Percentiles rank a stretch among this genome's conserved stretches.
phyloP scores from a whole-genome alignment of 257 asterid genomes.

The Solanum sitiens region DNA sequence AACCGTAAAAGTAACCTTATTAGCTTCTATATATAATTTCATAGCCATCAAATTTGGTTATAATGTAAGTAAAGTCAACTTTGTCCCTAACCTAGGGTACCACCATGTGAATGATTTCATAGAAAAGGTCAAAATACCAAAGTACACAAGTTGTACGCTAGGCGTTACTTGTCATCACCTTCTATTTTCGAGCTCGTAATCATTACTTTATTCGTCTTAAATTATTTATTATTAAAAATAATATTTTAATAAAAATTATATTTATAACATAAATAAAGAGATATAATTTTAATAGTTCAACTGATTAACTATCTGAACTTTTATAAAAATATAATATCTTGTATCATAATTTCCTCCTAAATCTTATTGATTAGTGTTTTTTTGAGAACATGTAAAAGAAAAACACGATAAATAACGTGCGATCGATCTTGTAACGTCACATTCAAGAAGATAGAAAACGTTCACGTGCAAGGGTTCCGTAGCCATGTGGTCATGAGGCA shows the following conservation, averaged over 20 bases:
- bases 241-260: too few species aligned
- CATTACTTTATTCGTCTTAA: background rate
- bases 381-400: background rate
- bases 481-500: background rate
- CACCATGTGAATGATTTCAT: background rate
- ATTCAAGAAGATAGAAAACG: background rate
- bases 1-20: background rate
- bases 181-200: background rate
- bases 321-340: fast-evolving
- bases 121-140: background rate
- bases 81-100: background rate
- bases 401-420: background rate
- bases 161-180: background rate
- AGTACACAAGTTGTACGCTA: background rate
- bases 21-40: background rate
- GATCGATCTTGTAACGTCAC: background rate
- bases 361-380: background rate
- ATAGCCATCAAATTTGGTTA: background rate
- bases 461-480: slow-evolving; percentile 1
- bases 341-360: background rate
- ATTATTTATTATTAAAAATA: background rate
- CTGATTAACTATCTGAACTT: background rate
- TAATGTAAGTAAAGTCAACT: background rate
- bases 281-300: too few species aligned
- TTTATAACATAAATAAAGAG: too few species aligned